Evolutionary conservation across 768 basidiomycete genomes (phyloP), one percentile per base, ranked within the genome.

Genomic region (Leccinellum luteum): DNA sequence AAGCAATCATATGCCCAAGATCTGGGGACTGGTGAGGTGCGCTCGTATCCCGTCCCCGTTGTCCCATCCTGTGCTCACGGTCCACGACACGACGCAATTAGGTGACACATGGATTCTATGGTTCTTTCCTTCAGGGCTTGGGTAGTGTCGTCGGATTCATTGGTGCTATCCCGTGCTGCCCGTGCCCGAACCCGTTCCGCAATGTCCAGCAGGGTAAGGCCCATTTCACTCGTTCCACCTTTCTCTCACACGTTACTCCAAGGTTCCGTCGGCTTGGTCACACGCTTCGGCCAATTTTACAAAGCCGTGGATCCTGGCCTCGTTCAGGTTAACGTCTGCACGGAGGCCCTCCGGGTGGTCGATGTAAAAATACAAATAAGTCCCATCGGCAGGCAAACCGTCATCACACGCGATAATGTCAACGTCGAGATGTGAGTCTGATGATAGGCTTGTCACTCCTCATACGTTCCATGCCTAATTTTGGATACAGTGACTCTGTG

Each of bases 301-400:
- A 93, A 90, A 75, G 87, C 92, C 8, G 93, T 95, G 64, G 93
- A 96, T 69, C 94, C 92, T 1, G 94, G 95, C 56, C 81, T 97
- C 32, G 90, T 89, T 52, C 85, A 93, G 65, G 87, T 97, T 73
- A 97, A 98, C 70, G 90, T 96, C 59, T 96, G 94, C 81, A 91
- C 93, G 15, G 96, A 98, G 72, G 81, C 82, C 2, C 81, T 98
- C 45, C 85, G 86, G 57, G 72, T 89, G 49, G 92, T 98, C 62
- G 92, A 97, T 69, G 94, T 98, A 74, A 96, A 95, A 74, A 96
- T 98, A 62, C 94, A 96, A 73, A 94, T 98, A 64, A 89, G 85
- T 63, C 76, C 89, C 25, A 93, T 95, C 66, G 92, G 92, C 51
- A 79, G 86, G 54, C 92, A 94, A 75, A 84, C 79, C 41, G 95